phyloP scores from a whole-genome alignment of 169 alveolate genomes.

The Plasmodium malariae region DNA sequence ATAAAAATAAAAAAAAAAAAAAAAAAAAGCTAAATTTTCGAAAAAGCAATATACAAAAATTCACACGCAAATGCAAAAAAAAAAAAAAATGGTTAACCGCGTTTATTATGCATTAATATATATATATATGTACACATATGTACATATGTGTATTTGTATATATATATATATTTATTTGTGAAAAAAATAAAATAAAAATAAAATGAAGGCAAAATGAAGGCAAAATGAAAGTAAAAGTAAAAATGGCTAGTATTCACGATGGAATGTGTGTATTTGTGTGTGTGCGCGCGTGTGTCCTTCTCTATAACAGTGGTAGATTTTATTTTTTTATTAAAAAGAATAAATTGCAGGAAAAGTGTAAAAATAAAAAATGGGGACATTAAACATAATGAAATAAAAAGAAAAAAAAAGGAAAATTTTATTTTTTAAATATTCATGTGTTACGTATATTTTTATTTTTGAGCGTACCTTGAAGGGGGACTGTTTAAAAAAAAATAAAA shows the following conservation, averaged over 20 bases:
- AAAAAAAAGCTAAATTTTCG: neutral
- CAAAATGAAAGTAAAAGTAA: slow-evolving; percentile 18
- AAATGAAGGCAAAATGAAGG: neutral
- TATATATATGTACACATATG: slow-evolving; percentile 13
- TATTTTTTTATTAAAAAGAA: neutral
- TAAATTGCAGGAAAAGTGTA: neutral
- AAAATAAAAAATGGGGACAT: neutral
- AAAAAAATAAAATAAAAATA: slow-evolving; percentile 8
- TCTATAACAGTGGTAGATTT: slow-evolving; percentile 4
- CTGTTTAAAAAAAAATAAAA: neutral
- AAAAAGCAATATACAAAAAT: neutral
- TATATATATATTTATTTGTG: neutral
- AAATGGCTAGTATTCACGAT: slow-evolving; percentile 35
- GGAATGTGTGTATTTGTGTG: neutral
- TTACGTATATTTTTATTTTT: neutral
- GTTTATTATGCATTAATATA: neutral
- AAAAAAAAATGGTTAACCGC: too few species aligned
- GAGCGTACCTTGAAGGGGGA: neutral
- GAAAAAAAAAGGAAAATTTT: neutral
- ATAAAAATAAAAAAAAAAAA: too few species aligned
- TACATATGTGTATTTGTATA: neutral
- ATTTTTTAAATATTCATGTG: too few species aligned
- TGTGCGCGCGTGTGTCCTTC: slow-evolving; percentile 29
- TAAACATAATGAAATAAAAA: neutral
- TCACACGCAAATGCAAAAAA: neutral